Conservation (phyloP, 2,329 filamentous ascomycete genomes). For the Cadophora malorum region DNA sequence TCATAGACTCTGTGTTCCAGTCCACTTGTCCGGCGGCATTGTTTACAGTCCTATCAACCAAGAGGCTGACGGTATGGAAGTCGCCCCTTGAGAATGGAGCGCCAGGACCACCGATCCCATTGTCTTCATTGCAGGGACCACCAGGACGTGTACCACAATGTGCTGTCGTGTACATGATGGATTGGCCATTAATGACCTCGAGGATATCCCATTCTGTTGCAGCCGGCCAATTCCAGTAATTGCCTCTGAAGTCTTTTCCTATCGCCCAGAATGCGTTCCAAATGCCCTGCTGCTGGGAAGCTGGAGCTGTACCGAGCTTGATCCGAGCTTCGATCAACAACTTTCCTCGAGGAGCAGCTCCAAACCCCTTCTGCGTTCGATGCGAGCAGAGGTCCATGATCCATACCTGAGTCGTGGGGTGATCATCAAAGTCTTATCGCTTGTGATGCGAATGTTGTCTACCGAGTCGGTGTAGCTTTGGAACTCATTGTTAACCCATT, state of each 20-base stretch:
- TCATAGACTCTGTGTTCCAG: constrained; percentile 2
- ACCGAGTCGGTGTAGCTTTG: neutral
- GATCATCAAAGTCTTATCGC: neutral
- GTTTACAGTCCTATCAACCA: neutral
- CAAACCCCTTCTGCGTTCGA: neutral
- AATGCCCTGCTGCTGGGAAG: neutral
- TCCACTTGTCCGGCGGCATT: neutral
- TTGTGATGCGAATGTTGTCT: neutral
- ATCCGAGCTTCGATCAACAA: constrained; percentile 4
- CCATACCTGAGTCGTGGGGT: neutral
- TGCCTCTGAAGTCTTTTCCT: neutral
- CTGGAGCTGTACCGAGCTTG: constrained; percentile 3
- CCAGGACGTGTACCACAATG: constrained; percentile 4
- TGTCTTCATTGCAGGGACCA: neutral
- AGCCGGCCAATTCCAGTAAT: constrained; percentile 7
- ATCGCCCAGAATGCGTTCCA: constrained; percentile 5
- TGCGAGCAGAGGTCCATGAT: neutral
- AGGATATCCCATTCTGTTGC: constrained; percentile 5
- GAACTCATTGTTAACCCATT: neutral
- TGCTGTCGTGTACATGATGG: neutral
- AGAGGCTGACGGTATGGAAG: neutral
- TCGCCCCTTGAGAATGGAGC: neutral
- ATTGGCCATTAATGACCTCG: neutral
- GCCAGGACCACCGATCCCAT: neutral
- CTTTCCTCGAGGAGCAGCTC: neutral